Evolutionary conservation across 176 grass and related monocot genomes (phyloP).

Genomic region (Elaeis guineensis): DNA sequence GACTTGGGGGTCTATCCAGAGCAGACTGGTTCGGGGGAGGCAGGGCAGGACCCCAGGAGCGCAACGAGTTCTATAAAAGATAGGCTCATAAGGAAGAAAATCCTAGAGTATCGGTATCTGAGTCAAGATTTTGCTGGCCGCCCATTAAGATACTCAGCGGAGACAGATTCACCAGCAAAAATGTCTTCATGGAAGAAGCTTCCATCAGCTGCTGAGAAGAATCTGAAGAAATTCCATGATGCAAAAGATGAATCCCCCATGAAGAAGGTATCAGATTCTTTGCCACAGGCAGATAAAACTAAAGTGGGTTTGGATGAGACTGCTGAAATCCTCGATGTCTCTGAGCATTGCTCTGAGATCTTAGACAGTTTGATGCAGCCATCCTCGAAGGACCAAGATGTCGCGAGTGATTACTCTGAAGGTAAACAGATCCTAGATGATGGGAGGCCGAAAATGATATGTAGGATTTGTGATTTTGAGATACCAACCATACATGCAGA

Average conservation of each 20-base stretch:
- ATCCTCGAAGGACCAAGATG: conserved; percentile 5
- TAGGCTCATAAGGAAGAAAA: conserved; percentile 52
- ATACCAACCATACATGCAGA: conserved; percentile 64
- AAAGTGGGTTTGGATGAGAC: conserved; percentile 46
- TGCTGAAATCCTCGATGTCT: conserved; percentile 41
- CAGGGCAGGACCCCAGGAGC: conserved; percentile 33
- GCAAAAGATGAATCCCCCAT: conserved; percentile 15
- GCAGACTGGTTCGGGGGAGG: conserved; percentile 28
- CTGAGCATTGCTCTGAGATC: conserved; percentile 38
- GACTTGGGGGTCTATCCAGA: conserved; percentile 70
- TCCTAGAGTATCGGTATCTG: conserved; percentile 62
- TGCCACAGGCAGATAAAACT: conserved; percentile 19
- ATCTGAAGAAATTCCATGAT: conserved; percentile 19
- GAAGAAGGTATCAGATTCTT: conserved; percentile 36
- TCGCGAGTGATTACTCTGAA: conserved; percentile 18
- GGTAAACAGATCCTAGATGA: conserved; percentile 40
- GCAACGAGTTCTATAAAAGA: conserved; percentile 67
- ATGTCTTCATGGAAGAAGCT: conserved; percentile 97
- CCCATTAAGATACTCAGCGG: conserved; percentile 13
- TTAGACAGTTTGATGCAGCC: conserved; percentile 20
- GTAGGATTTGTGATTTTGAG: conserved; percentile 93
- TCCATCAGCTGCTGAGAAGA: conserved; percentile 79
- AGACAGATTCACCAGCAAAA: conserved; percentile 34
- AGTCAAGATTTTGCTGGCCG: conserved; percentile 47
- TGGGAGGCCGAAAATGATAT: conserved; percentile 72